Evolutionary conservation across 768 basidiomycete genomes (phyloP), one percentile per base, ranked within the genome.

Genomic region (Auriscalpium microsporum): DNA sequence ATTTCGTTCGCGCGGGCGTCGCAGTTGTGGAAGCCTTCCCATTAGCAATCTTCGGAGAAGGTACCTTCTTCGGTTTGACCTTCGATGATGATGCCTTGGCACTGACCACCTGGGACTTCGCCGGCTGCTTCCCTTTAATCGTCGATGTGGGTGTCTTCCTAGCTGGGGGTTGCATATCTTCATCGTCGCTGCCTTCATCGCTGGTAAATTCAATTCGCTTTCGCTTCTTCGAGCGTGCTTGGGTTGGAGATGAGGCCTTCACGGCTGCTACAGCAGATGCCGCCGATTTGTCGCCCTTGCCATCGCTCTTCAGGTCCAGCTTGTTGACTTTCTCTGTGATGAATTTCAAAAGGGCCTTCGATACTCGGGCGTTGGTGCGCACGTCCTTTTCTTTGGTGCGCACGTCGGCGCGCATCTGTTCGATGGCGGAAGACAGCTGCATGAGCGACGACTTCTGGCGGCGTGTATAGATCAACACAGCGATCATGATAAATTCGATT

Each of bases 401-500:
- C n/a, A 87, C 79, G 19, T 76, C 66, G 6, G 59, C 60, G 34
- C 89, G 72, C 81, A 91, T 79, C 14, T 67, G 67, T 9, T 64
- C 64, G 5, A 86, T 74, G 0, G 73, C 76, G 17, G 63, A 58
- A 1, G 77, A 72, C 42, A 87, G 62, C 64, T 76, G 73, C 0
- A 57, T 58, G 57, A 71, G 42, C 2, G 70, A 64, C 54, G 78
- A 59, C 10, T 51, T 64, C 13, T 72, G 68, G 67, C 75, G 80
- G 53, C 77, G 71, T n/a, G 73, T 65, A 11, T 75, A 74, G 14
- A 88, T 76, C 19, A 89, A 66, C 4, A 86, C 61, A 19, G 72
- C 72, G 48, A 80, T 76, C 58, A 77, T 69, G 48, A 86, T 73
- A 58, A 90, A 81, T 65, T 90, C 88, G 42, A 87, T 71, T 0